Conservation (phyloP, 768 basidiomycete species). For the Mycena leptocephala region DNA sequence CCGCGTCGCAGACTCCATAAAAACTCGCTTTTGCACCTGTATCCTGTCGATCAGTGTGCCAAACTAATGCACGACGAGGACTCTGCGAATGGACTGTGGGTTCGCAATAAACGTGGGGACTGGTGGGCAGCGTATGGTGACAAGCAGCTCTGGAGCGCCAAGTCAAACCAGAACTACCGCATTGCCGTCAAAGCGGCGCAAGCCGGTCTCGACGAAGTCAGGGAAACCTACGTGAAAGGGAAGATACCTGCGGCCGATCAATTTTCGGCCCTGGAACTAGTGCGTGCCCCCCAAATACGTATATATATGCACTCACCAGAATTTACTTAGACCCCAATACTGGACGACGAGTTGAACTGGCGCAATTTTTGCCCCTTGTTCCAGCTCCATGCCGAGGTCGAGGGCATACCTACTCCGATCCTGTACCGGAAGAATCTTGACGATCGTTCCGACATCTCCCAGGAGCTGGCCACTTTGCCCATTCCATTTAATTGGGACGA, state of each 20-base stretch:
- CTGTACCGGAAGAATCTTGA: not conserved
- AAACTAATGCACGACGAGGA: slow-evolving; percentile 12
- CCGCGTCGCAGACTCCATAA: not conserved
- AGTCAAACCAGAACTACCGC: not conserved
- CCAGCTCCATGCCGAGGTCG: no score
- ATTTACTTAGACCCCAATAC: not conserved
- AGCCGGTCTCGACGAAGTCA: not conserved
- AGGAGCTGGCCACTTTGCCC: not conserved
- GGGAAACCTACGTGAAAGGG: not conserved
- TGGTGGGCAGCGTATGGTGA: slow-evolving; percentile 2
- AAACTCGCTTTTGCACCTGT: not conserved
- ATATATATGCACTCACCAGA: not conserved
- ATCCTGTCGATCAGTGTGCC: not conserved
- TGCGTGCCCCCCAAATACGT: not conserved
- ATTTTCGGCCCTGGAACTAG: not conserved
- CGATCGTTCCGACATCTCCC: not conserved
- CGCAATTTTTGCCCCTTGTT: not conserved
- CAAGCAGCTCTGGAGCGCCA: not conserved
- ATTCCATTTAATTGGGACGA: not conserved
- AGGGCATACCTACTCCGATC: no score
- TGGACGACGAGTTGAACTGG: not conserved
- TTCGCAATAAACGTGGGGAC: not conserved
- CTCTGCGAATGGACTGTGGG: slow-evolving; percentile 16
- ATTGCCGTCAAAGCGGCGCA: not conserved
- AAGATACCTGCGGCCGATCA: not conserved